Evolutionary conservation across 495 filamentous ascomycete species (phyloP).

Genomic region (Xylaria grammica): DNA sequence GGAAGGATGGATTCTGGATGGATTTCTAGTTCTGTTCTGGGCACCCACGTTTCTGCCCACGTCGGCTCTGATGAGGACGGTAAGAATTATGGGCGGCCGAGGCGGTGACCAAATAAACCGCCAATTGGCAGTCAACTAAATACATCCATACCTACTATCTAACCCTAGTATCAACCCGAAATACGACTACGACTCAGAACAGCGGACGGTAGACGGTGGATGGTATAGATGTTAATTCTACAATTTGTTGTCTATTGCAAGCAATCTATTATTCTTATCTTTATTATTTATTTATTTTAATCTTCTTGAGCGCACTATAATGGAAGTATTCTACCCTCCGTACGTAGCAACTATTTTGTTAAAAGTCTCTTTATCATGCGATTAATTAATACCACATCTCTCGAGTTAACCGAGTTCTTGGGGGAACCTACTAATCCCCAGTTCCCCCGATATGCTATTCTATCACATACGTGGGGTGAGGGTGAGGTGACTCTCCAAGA

Average conservation of each 20-base stretch:
- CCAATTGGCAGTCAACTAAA: background rate
- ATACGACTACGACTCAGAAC: constrained; percentile 5
- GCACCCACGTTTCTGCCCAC: too few relatives aligned
- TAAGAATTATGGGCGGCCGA: background rate
- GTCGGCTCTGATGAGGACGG: background rate
- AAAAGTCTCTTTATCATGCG: constrained; percentile 8
- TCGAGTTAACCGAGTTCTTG: constrained; percentile 1
- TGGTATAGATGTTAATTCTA: constrained; percentile 5
- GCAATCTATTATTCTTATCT: too few relatives aligned
- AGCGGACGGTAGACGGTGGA: too few relatives aligned
- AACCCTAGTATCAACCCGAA: constrained; percentile 6
- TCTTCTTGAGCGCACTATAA: background rate
- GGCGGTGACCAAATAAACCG: background rate
- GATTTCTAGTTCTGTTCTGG: too few relatives aligned
- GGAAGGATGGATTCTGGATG: too few relatives aligned
- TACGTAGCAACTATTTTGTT: background rate
- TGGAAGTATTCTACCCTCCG: background rate
- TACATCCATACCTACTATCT: background rate
- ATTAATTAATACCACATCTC: constrained; percentile 9
- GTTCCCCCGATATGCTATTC: constrained; percentile 28
- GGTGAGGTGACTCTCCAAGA: constrained; percentile 33
- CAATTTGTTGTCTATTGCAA: background rate
- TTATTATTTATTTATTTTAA: too few relatives aligned
- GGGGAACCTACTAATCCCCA: background rate
- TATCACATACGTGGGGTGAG: constrained; percentile 30